Evolutionary conservation across 768 basidiomycete genomes (phyloP).

Genomic region (Ramaria sp.): DNA sequence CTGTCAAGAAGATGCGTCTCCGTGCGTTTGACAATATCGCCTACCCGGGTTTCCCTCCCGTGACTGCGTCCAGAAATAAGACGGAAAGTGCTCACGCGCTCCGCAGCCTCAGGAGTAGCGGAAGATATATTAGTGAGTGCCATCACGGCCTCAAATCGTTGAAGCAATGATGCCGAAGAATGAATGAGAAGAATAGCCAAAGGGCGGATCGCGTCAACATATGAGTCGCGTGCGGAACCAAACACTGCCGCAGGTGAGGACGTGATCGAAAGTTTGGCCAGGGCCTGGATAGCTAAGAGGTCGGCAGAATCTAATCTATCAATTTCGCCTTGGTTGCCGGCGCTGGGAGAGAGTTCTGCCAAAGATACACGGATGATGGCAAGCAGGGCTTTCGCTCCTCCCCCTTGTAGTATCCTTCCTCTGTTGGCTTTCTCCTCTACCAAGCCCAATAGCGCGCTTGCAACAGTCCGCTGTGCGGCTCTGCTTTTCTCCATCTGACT

Average conservation of each 20-base stretch:
- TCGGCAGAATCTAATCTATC: conserved; percentile 31
- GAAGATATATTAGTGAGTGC: conserved; percentile 93
- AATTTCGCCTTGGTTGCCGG: conserved; percentile 15
- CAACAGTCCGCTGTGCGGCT: conserved; percentile 26
- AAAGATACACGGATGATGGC: conserved; percentile 41
- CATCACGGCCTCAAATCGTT: conserved; percentile 91
- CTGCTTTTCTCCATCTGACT: background rate
- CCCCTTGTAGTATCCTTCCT: conserved; percentile 65
- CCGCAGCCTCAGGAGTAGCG: conserved; percentile 51
- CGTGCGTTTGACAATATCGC: conserved; percentile 47
- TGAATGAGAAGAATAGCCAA: conserved; percentile 65
- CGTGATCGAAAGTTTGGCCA: conserved; percentile 90
- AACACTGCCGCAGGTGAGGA: conserved; percentile 85
- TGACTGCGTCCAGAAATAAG: background rate
- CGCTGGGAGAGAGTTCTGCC: conserved; percentile 21
- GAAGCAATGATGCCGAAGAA: conserved; percentile 57
- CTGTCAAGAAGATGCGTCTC: conserved; percentile 77
- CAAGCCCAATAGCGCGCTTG: conserved; percentile 56
- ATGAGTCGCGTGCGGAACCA: conserved; percentile 67
- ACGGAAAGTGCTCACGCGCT: conserved; percentile 40
- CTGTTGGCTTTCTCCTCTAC: conserved; percentile 71
- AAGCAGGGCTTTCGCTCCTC: conserved; percentile 60
- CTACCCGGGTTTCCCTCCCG: conserved; percentile 12
- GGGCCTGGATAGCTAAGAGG: conserved; percentile 69
- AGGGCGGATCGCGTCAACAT: conserved; percentile 78